Evolutionary conservation across 2,329 filamentous ascomycete genomes (phyloP).

Genomic region (Trichothecium roseum): DNA sequence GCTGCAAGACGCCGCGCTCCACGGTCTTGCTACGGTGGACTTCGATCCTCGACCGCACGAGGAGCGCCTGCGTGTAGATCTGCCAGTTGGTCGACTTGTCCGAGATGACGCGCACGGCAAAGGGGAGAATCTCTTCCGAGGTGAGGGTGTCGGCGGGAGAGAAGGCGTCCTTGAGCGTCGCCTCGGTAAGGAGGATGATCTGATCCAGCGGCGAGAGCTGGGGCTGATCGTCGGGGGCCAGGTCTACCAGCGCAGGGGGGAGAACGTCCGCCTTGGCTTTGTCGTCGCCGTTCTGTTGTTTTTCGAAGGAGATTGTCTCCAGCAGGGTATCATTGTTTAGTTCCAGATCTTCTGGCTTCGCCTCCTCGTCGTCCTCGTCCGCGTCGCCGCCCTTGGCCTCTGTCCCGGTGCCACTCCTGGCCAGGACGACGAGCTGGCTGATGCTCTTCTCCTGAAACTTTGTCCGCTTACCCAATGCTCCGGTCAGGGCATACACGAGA

Average conservation of each 20-base stretch:
- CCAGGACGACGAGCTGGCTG: constrained; percentile 85
- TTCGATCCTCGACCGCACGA: constrained; percentile 85
- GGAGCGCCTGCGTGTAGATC: constrained; percentile 85
- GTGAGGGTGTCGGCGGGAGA: constrained; percentile 78
- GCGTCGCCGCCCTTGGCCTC: constrained; percentile 55
- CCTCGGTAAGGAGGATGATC: constrained; percentile 79
- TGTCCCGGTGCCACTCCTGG: constrained; percentile 50
- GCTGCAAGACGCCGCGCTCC: constrained; percentile 80
- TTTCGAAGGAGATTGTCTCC: constrained; percentile 73
- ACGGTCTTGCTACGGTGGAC: constrained; percentile 77
- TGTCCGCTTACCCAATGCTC: constrained; percentile 76
- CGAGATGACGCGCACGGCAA: constrained; percentile 75
- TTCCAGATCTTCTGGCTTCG: constrained; percentile 56
- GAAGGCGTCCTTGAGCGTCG: constrained; percentile 78
- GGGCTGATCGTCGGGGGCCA: constrained; percentile 75
- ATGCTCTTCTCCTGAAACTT: constrained; percentile 69
- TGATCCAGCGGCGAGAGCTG: constrained; percentile 76
- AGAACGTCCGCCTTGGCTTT: constrained; percentile 31
- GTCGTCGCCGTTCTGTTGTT: constrained; percentile 31
- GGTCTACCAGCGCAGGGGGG: constrained; percentile 46
- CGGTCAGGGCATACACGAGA: constrained; percentile 75
- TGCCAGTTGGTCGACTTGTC: constrained; percentile 96
- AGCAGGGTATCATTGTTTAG: constrained; percentile 90
- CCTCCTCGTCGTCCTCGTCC: constrained; percentile 11
- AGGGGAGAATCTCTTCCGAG: constrained; percentile 87